Evolutionary conservation across 1,284 basidiomycete genomes (phyloP).

Genomic region (Entoloma clypeatum): DNA sequence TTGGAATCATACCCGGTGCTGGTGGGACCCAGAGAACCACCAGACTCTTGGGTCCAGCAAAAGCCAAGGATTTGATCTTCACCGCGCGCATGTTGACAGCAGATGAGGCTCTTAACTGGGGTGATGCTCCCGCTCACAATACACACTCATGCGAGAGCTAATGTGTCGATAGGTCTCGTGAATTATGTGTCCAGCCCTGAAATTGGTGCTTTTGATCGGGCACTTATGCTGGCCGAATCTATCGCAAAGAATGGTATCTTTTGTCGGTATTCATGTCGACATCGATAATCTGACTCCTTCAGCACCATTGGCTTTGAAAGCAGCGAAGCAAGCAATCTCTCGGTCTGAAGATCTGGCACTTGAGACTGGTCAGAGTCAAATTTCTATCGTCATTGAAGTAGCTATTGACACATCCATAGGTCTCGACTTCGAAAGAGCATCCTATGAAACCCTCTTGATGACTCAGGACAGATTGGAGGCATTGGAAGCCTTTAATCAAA

Average conservation of each 20-base stretch:
- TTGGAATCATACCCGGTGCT: constrained; percentile 95
- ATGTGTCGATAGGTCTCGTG: constrained; percentile 55
- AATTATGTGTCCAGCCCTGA: constrained; percentile 70
- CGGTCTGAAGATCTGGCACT: constrained; percentile 74
- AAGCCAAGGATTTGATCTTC: constrained; percentile 87
- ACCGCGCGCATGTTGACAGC: constrained; percentile 68
- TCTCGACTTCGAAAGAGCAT: constrained; percentile 83
- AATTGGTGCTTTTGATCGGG: constrained; percentile 60
- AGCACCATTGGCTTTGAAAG: constrained; percentile 87
- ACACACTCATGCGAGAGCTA: constrained; percentile 1
- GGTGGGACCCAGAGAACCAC: constrained; percentile 89
- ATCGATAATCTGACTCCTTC: constrained; percentile 6
- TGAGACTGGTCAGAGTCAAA: constrained; percentile 54
- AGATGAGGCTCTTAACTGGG: constrained; percentile 70
- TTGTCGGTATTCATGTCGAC: neutral
- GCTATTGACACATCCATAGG: constrained; percentile 41
- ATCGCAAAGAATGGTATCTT: constrained; percentile 68
- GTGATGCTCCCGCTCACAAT: constrained; percentile 41
- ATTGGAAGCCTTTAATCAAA: constrained; percentile 85
- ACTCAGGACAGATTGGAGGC: constrained; percentile 84
- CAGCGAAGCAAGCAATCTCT: constrained; percentile 87
- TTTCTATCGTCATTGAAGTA: constrained; percentile 1
- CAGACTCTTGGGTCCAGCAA: constrained; percentile 75
- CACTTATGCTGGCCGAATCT: constrained; percentile 59
- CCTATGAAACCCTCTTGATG: constrained; percentile 81